A percentile compares a stretch with the other conserved stretches of the same genome.
These are phyloP conservation scores for Casaregolazyma lundiana DNA, from an alignment of 1,139 yeast genomes.

Conservation along the genomic window DNA sequence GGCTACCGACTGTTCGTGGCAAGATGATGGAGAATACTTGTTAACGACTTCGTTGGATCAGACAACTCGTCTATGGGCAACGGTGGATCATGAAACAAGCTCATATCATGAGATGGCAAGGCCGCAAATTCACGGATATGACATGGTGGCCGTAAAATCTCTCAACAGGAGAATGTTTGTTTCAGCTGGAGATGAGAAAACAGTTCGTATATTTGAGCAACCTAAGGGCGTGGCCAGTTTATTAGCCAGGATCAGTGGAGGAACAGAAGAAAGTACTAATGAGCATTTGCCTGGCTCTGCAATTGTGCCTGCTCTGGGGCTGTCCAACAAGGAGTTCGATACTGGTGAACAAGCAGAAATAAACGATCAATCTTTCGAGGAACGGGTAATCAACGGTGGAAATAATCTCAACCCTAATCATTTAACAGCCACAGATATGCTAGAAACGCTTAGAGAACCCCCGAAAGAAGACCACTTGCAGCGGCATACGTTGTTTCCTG, in stretches of 20 bases:
- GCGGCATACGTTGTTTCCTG: slow-evolving; percentile 91
- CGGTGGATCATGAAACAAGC: slow-evolving; percentile 35
- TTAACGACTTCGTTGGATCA: slow-evolving; percentile 84
- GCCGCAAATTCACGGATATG: slow-evolving; percentile 98
- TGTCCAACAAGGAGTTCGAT: slow-evolving; percentile 82
- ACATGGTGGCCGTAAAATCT: slow-evolving; percentile 79
- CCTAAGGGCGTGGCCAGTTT: slow-evolving; percentile 74
- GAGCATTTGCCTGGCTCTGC: slow-evolving; percentile 67
- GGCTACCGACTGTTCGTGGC: slow-evolving; percentile 80
- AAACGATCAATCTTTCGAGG: slow-evolving; percentile 17
- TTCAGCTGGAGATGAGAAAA: slow-evolving; percentile 96
- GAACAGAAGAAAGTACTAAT: slow-evolving; percentile 23
- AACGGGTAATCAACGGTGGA: slow-evolving; percentile 11
- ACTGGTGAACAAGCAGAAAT: slow-evolving; percentile 42
- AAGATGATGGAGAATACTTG: slow-evolving; percentile 56
- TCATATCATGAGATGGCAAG: slow-evolving; percentile 88
- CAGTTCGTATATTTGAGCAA: slow-evolving; percentile 81
- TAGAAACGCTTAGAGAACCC: slow-evolving; percentile 49
- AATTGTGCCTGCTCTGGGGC: slow-evolving; percentile 85
- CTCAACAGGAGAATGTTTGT: slow-evolving; percentile 62
- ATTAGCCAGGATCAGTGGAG: slow-evolving; percentile 51
- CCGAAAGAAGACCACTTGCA: slow-evolving; percentile 90
- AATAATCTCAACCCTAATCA: slow-evolving; percentile 11
- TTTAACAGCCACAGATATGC: slow-evolving; percentile 14
- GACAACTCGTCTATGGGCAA: slow-evolving; percentile 77